Percentiles rank a stretch among this genome's conserved stretches.
Conservation (phyloP, 176 grass and related monocot species). For the Oryza longistaminata region DNA sequence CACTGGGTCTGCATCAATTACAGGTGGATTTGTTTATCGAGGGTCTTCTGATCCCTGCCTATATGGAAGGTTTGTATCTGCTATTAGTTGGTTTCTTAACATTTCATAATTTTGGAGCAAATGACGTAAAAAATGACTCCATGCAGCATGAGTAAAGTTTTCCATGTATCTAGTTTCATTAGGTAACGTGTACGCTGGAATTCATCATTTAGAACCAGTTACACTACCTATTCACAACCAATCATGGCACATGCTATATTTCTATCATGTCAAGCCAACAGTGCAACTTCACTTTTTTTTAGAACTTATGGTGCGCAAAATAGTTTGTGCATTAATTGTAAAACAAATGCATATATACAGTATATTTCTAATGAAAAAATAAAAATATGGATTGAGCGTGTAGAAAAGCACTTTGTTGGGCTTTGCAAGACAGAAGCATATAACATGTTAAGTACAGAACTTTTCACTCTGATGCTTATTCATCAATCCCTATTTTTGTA, state of each 20-base stretch:
- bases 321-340: not conserved
- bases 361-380: not conserved
- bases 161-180: not conserved
- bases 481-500: not conserved
- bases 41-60: slow-evolving; percentile 73
- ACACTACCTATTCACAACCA: not conserved
- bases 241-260: not conserved
- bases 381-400: not conserved
- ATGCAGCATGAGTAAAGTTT: not conserved
- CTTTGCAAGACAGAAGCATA: not conserved
- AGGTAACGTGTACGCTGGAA: not conserved
- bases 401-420: not conserved
- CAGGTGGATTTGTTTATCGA: slow-evolving; percentile 74
- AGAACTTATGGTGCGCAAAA: not conserved
- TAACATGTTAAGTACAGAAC: not conserved
- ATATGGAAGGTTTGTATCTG: slow-evolving; percentile 55
- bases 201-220: not conserved
- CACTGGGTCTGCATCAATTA: slow-evolving; percentile 74
- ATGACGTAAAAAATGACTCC: not conserved
- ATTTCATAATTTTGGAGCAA: not conserved
- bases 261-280: not conserved
- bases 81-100: not conserved
- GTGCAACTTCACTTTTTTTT: not conserved
- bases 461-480: not conserved
- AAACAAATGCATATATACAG: not conserved